These are phyloP conservation scores for Gracilariopsis chorda DNA, from an alignment of 23 red algal species.

Conservation along the genomic window DNA sequence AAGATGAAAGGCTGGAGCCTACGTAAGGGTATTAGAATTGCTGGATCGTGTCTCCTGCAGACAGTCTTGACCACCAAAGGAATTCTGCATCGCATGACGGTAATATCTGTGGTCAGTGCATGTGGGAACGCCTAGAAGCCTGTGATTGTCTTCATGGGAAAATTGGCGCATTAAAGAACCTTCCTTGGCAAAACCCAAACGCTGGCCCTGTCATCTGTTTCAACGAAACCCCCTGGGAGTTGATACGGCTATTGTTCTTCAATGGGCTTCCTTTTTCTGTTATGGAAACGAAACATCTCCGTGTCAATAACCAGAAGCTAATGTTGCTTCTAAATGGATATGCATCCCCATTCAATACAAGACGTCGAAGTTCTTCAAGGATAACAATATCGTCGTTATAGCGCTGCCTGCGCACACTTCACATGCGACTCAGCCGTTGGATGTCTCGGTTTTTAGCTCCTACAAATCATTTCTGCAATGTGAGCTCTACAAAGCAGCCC, in stretches of 20 bases:
- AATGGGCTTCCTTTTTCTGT: neutral
- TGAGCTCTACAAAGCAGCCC: neutral
- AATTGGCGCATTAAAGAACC: neutral
- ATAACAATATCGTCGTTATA: neutral
- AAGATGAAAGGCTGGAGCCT: too few species aligned
- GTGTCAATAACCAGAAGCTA: neutral
- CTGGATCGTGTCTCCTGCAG: too few species aligned
- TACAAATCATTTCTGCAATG: neutral
- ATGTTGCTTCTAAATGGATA: constrained; percentile 9
- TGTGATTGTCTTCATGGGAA: neutral
- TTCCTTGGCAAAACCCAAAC: neutral
- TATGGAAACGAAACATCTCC: neutral
- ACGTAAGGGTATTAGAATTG: too few species aligned
- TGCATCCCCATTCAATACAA: neutral
- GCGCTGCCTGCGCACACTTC: neutral
- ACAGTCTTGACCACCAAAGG: constrained; percentile 6
- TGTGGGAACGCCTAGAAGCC: neutral
- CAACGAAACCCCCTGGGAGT: neutral
- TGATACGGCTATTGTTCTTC: neutral
- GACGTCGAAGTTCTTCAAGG: neutral
- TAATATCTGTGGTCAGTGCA: constrained; percentile 1
- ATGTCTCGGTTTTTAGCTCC: neutral
- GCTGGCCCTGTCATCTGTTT: neutral
- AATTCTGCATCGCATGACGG: neutral
- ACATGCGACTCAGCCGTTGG: neutral